Conservation (phyloP, 495 filamentous ascomycete genomes). For the Neurospora sp. region DNA sequence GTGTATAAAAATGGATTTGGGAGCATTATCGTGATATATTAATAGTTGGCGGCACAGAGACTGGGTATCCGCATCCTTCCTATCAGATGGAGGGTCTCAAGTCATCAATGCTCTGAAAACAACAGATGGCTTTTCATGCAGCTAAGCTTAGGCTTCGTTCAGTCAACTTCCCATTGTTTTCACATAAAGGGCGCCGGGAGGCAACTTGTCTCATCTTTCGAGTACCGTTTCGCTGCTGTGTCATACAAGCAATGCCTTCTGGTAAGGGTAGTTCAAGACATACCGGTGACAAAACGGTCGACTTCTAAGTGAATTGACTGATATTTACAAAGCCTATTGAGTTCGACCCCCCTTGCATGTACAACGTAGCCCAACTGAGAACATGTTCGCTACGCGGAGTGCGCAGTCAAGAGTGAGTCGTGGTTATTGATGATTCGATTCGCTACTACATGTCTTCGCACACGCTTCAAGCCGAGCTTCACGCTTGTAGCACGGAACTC, state of each 20-base stretch:
- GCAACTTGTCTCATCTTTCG: neutral
- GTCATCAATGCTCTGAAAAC: neutral
- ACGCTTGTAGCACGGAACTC: neutral
- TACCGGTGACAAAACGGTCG: neutral
- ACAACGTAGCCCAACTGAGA: neutral
- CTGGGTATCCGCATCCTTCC: neutral
- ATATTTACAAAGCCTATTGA: no score
- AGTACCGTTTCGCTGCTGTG: neutral
- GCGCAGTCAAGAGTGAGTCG: neutral
- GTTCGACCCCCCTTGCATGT: neutral
- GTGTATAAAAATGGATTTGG: neutral
- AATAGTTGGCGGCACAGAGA: neutral
- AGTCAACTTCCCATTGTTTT: neutral
- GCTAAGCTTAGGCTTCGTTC: neutral
- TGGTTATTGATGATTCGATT: neutral
- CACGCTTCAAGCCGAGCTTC: neutral
- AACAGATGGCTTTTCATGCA: neutral
- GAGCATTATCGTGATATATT: neutral
- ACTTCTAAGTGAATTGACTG: neutral
- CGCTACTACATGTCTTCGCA: neutral
- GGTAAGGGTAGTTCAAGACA: neutral
- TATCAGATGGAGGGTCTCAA: neutral
- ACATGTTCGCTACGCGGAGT: neutral
- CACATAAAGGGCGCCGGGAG: neutral
- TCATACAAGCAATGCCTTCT: neutral